Base-by-base conservation (phyloP, 2,329 filamentous ascomycete species). In the Monilinia polystroma region DNA sequence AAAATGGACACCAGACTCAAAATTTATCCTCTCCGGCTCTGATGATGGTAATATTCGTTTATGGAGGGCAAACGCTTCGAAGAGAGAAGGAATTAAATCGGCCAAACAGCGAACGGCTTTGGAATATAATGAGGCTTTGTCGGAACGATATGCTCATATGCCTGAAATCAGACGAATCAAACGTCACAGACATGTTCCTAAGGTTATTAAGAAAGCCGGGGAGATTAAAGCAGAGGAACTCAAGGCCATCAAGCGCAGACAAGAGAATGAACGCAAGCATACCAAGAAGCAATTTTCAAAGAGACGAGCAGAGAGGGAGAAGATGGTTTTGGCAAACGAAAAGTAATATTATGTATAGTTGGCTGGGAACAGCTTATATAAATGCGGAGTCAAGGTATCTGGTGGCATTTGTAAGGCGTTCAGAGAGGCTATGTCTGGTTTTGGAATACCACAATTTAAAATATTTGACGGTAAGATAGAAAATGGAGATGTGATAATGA, bases 241-340 rank as follows among this genome's bases (percentile, higher is more conserved):
- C 74, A 88, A 87, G 78, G 86, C 91, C 45, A 90, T 97, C 78
- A 97, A 96, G 87, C 84, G 92, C 73, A 88, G 88, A 73, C 91
- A 97, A 75, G 95, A 99, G 82, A 99, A 99, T 77, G 91, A 96
- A 79, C 85, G 95, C 72, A 92, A 91, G 78, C 94, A 99, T 78
- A 90, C 87, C 67, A 92, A 90, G 82, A 94, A 95, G 82, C 89
- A 92, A 73, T 87, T 90, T 73, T 83, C 89, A 77, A 85, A 86
- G 78, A 83, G 91, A 73, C 85, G 85, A 78, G 87, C 87, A 70
- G 93, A 96, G 81, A 87, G 95, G 76, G 93, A 98, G 80, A 97
- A 97, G 86, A 94, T 96, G 85, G 84, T 99, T 67, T 76, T 98
- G 76, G 87, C 88, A 38, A 64, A 70, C 18, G 74, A 76, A 70